Base-by-base conservation (phyloP, 2,329 filamentous ascomycete species). In the Nothopassalora personata region DNA sequence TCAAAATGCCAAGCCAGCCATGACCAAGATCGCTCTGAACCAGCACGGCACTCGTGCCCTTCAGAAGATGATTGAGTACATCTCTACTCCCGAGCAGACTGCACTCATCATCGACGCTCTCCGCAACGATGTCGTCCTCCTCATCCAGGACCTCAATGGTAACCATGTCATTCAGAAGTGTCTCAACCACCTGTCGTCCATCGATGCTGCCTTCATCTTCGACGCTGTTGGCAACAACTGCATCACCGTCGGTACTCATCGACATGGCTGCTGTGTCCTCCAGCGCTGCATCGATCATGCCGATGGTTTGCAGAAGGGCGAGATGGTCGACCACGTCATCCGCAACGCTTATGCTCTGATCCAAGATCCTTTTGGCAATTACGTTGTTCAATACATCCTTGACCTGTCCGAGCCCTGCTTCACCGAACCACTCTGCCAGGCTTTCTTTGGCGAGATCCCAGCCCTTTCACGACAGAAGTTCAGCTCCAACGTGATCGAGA, bases 101-200 rank as follows among this genome's bases (percentile, higher is more conserved):
- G 82, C 89, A 67, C 88, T 90, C 66, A 94, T 99, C 73, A 96
- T 96, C 65, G 81, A 88, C 56, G 90, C 94, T 13, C 83, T 99
- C 53, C 84, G 87, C 64, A 83, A 86, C 72, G 86, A 90, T 60
- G 94, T 99, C 52, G 94, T 99, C 19, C 88, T 94, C 68, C 83
- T 99, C 56, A 97, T 99, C 62, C 91, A 99, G 74, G 94, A 99
- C 69, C 81, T 99, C 55, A 99, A 99, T 71, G 94, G 94, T 74
- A 99, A 99, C 70, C 94, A 99, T 70, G 94, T 99, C 70, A 97
- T 99, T 65, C 94, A 99, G 77, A 99, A 99, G 78, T 99, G 94
- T 71, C 83, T 99, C 56, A 99, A 97, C 78, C 95, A 96, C 74
- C 86, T 99, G 43, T 88, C 86, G 64, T 81, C 91, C 1, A 78